Evolutionary conservation across 2,329 filamentous ascomycete genomes (phyloP), one percentile per base, ranked within the genome.

Genomic region (Xylaria multiplex): DNA sequence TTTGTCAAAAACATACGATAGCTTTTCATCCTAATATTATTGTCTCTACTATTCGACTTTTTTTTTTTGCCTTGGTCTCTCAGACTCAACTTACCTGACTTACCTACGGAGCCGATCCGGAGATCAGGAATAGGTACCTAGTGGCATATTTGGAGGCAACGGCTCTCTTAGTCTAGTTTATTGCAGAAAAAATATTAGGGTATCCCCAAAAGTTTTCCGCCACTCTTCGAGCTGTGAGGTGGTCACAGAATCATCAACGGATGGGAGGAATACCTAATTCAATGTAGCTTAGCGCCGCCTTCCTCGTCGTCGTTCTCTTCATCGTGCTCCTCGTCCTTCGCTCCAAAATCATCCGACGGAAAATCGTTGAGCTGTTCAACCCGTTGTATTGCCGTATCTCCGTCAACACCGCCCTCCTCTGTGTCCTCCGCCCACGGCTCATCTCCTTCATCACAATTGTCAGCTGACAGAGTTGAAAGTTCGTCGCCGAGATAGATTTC

Each of bases 401-500:
- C n/a, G 1, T 69, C 65, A 7, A 62, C 65, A 11, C 64, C 46
- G 2, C 48, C 46, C 1, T 48, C 62, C 19, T 56, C 65, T n/a
- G 32, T 66, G 48, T 55, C 68, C 24, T 69, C 69, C 0, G 46
- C 43, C 64, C 59, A 63, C 2, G 32, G 56, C 11, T 56, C 63
- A 30, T 62, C 24, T 0, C 63, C 72, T 49, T 68, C 59, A 2
- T 56, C 37, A 42, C 69, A 70, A 9, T 30, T 69, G 19, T 70
- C 57, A 0, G 69, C 72, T 2, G 55, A 65, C 3, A 72, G 19
- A 7, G 2, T 8, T 1, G 1, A n/a, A 22, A 71, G 24, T 48
- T 70, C 68, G 2, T 13, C 50, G 16, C 49, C 56, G 6, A 24
- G n/a, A 9, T 13, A 32, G 6, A 75, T 22, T 58, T 75, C 74